Percentiles rank a stretch among this genome's conserved stretches.
phyloP scores from a whole-genome alignment of 352 stramenopile species.

The Phytophthora aleatoria region DNA sequence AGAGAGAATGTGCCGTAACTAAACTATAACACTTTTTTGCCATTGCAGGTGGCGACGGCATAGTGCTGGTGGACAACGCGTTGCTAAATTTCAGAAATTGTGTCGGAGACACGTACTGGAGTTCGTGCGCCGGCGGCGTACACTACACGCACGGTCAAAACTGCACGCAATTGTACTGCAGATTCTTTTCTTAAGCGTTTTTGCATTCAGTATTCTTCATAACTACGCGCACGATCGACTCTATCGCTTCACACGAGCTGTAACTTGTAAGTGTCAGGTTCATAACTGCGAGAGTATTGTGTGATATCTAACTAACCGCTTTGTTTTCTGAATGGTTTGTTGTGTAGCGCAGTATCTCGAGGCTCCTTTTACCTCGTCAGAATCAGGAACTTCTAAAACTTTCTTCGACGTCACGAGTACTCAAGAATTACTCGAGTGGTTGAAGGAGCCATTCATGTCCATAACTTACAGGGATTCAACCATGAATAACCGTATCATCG shows the following conservation, averaged over 20 bases:
- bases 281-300: neutral
- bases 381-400: slow-evolving; percentile 15
- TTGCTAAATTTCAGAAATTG: slow-evolving; percentile 39
- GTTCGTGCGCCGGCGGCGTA: slow-evolving; percentile 37
- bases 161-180: slow-evolving; percentile 57
- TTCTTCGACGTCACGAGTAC: slow-evolving; percentile 11
- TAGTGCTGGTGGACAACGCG: slow-evolving; percentile 37
- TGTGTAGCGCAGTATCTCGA: slow-evolving; percentile 25
- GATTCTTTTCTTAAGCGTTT: slow-evolving; percentile 48
- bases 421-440: slow-evolving; percentile 22
- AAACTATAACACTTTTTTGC: neutral
- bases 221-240: slow-evolving; percentile 40
- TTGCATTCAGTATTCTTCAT: slow-evolving; percentile 38
- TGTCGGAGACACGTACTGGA: slow-evolving; percentile 34
- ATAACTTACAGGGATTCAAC: slow-evolving; percentile 16
- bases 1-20: too few relatives aligned
- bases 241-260: slow-evolving; percentile 39
- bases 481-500: slow-evolving; percentile 43
- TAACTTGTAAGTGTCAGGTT: slow-evolving; percentile 33
- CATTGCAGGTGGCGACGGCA: slow-evolving; percentile 40
- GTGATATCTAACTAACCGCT: too few relatives aligned
- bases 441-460: slow-evolving; percentile 19
- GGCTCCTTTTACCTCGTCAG: slow-evolving; percentile 8
- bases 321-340: neutral
- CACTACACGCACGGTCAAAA: slow-evolving; percentile 44